Percentiles rank a stretch among this genome's conserved stretches.
Evolutionary conservation across 176 grass and related monocot species (phyloP).

Genomic region (Carex scoparia): DNA sequence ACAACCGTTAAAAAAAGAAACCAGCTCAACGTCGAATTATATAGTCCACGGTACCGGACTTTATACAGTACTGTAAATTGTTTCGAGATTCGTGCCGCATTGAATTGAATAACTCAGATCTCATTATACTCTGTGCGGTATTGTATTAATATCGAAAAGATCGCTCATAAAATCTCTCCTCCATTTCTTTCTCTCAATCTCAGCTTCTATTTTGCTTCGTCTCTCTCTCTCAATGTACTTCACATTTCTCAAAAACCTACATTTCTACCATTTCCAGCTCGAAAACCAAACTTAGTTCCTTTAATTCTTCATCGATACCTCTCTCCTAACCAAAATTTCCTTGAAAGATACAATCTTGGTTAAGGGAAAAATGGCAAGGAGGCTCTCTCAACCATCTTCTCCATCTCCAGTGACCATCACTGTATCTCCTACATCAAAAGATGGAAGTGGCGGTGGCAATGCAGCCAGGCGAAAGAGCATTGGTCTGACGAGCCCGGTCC

Average conservation of each 20-base stretch:
- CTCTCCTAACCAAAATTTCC: not conserved
- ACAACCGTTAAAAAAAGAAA: constrained; percentile 26
- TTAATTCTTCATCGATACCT: not conserved
- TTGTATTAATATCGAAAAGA: not conserved
- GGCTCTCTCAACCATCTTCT: constrained; percentile 28
- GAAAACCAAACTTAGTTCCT: not conserved
- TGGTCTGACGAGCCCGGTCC: constrained; percentile 54
- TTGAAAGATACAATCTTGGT: constrained; percentile 12
- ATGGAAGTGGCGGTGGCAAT: constrained; percentile 11
- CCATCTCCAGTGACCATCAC: constrained; percentile 40
- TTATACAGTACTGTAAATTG: too few relatives aligned
- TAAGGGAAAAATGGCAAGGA: constrained; percentile 20
- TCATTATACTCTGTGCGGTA: too few relatives aligned
- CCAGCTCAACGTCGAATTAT: not conserved
- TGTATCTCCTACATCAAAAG: constrained; percentile 28
- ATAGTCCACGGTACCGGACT: too few relatives aligned
- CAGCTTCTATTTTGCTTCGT: not conserved
- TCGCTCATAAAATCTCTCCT: not conserved
- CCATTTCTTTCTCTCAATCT: not conserved
- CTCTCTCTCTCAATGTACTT: not conserved
- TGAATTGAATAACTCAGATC: too few relatives aligned
- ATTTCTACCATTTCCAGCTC: not conserved
- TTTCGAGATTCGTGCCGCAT: too few relatives aligned
- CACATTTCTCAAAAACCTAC: not conserved
- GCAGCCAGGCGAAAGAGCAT: constrained; percentile 37